Base-by-base conservation (phyloP, 331 rosid species). In the Arachis monticola region DNA sequence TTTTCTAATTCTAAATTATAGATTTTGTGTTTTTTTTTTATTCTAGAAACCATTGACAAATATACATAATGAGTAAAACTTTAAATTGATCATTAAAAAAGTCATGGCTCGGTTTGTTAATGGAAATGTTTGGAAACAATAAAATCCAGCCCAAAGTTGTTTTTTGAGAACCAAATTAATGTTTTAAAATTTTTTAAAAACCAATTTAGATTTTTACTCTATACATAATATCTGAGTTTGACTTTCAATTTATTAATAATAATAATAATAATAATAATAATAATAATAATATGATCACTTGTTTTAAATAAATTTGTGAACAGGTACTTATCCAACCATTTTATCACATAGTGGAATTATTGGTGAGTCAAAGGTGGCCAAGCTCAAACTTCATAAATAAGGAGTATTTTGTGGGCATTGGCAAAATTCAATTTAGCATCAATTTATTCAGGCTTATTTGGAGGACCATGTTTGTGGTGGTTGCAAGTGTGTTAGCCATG, bases 321-420 rank as follows among this genome's bases (percentile, higher is more conserved):
- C 69, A 87, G 92, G 83, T 89, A 41, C n/a, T 89, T 3, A 7
- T 53, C 5, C 92, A 87, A 64, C 92, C 82, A 0, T 41, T 87
- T 14, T 86, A 75, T 52, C 77, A 72, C 2, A 58, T 71, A 50
- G 81, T 87, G 5, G 96, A 90, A 62, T 10, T 67, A 7, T 6
- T 79, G 66, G 89, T 88, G 9, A 12, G 17, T 0, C 62, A 59
- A 68, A 83, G 64, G 32, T 90, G 92, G 89, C 82, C 88, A n/a
- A 48, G 66, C 0, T 82, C 92, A 14, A 67, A 52, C 17, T 84
- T 90, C 52, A 41, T 86, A 17, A 65, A 65, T 57, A 62, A 11
- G 27, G 88, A 86, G 64, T 52, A n/a, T 60, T 65, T 50, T 0
- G 5, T 88, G 22, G 73, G 67, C 35, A 61, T 67, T 51, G 82